Evolutionary conservation across 768 basidiomycete species (phyloP).

Genomic region (Suillus lakei): DNA sequence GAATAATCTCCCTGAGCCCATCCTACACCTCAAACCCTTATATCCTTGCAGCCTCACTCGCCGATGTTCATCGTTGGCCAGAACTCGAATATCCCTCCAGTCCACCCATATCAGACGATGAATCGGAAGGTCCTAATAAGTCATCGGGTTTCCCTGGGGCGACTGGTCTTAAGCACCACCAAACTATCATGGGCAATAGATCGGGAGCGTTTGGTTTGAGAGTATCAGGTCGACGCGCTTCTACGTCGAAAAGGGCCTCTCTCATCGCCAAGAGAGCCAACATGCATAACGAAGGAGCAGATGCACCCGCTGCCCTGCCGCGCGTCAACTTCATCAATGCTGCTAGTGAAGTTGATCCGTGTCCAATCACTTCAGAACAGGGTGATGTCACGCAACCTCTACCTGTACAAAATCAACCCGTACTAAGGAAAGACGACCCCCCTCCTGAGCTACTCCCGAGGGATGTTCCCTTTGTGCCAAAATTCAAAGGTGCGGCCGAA

Average conservation of each 20-base stretch:
- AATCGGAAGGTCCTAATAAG: conserved; percentile 48
- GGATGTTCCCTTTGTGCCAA: conserved; percentile 69
- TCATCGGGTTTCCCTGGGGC: conserved; percentile 51
- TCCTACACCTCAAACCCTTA: conserved; percentile 83
- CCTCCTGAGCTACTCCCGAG: conserved; percentile 48
- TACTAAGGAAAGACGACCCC: conserved; percentile 16
- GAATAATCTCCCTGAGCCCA: conserved; percentile 81
- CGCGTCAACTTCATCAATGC: conserved; percentile 15
- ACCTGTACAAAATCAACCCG: conserved; percentile 9
- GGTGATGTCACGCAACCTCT: background rate
- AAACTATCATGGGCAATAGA: conserved; percentile 83
- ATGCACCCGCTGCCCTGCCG: conserved; percentile 12
- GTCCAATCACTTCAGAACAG: conserved; percentile 15
- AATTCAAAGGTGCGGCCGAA: conserved; percentile 83
- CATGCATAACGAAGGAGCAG: conserved; percentile 15
- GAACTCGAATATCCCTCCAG: conserved; percentile 75
- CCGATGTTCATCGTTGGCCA: conserved; percentile 83
- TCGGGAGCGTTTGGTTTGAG: conserved; percentile 79
- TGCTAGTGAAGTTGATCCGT: conserved; percentile 17
- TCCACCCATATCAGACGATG: conserved; percentile 76
- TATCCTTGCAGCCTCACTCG: conserved; percentile 76
- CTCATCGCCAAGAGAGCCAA: conserved; percentile 12
- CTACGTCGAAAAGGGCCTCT: conserved; percentile 56
- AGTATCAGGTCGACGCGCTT: conserved; percentile 65
- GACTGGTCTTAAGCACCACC: conserved; percentile 74